phyloP scores from a whole-genome alignment of 2,329 filamentous ascomycete genomes.

The Sordariomycetes sp. region DNA sequence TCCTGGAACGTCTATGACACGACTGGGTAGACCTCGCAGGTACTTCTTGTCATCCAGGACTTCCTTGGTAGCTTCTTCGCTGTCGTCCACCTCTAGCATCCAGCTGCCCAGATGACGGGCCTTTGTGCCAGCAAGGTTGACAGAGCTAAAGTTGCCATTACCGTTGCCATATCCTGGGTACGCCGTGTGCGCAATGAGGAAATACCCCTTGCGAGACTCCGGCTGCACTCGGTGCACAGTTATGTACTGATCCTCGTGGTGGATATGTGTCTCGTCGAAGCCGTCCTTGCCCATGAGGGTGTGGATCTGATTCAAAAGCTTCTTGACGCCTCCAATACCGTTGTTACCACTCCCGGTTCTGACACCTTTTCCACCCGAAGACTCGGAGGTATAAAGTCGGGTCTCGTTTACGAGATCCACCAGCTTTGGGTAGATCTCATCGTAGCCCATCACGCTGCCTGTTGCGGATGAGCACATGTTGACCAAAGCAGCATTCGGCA shows the following conservation, averaged over 20 bases:
- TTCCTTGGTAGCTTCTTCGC: constrained; percentile 55
- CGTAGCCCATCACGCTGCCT: constrained; percentile 96
- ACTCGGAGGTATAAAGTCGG: constrained; percentile 70
- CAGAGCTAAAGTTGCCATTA: constrained; percentile 70
- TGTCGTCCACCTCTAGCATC: constrained; percentile 83
- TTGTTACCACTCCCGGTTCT: constrained; percentile 62
- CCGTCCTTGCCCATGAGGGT: constrained; percentile 91
- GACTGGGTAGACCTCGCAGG: constrained; percentile 76
- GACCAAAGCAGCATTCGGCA: constrained; percentile 88
- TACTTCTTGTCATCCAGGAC: constrained; percentile 60
- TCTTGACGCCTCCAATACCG: constrained; percentile 86
- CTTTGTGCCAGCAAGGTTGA: constrained; percentile 74
- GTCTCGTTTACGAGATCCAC: constrained; percentile 92
- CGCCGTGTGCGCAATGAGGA: constrained; percentile 91
- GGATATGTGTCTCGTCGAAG: constrained; percentile 91
- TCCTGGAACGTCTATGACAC: constrained; percentile 64
- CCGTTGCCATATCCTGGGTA: constrained; percentile 85
- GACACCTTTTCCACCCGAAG: constrained; percentile 50
- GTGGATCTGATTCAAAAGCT: constrained; percentile 89
- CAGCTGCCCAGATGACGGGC: constrained; percentile 83
- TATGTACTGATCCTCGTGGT: constrained; percentile 93
- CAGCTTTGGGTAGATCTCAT: constrained; percentile 88
- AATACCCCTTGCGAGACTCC: constrained; percentile 84
- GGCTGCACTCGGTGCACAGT: constrained; percentile 95
- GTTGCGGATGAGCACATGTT: constrained; percentile 93